Conservation (phyloP, 768 basidiomycete genomes). For the Boletus reticulatus region DNA sequence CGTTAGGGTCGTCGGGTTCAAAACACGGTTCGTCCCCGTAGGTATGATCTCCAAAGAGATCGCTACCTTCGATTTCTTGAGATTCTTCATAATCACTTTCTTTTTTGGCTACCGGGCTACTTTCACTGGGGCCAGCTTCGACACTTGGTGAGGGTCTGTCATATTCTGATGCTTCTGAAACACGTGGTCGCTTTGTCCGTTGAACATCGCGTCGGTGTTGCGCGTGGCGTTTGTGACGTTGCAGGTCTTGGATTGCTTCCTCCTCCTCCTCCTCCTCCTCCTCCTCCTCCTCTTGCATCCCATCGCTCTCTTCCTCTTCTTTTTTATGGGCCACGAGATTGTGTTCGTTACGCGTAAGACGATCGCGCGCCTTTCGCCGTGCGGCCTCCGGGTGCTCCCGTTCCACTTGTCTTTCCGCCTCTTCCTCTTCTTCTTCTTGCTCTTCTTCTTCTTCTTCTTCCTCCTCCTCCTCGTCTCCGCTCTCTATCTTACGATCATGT, state of each 20-base stretch:
- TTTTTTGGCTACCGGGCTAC: not conserved
- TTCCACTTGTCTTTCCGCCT: not conserved
- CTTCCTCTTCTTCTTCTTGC: constrained; percentile 3
- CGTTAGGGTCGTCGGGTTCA: not conserved
- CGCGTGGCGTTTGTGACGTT: constrained; percentile 13
- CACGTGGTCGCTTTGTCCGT: constrained; percentile 16
- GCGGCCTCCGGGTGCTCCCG: not conserved
- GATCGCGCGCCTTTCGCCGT: not conserved
- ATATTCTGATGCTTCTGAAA: not conserved
- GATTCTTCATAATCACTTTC: not conserved
- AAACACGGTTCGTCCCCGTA: not conserved
- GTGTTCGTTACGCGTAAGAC: not conserved
- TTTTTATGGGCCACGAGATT: not conserved
- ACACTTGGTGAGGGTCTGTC: not conserved
- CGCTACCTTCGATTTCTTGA: constrained; percentile 12
- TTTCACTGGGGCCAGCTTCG: not conserved
- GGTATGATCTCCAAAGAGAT: constrained; percentile 22
- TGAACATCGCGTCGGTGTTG: not conserved
- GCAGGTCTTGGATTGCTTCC: not conserved
- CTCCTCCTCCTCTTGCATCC: not conserved
- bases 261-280: constrained; percentile 3
- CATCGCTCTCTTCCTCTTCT: constrained; percentile 4
- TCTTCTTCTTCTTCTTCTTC: constrained; percentile 10
- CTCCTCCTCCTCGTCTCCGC: constrained; percentile 4
- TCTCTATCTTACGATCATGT: not conserved